phyloP scores from a whole-genome alignment of 371 early-diverging fungal species.

The Syncephalastrum monosporum region DNA sequence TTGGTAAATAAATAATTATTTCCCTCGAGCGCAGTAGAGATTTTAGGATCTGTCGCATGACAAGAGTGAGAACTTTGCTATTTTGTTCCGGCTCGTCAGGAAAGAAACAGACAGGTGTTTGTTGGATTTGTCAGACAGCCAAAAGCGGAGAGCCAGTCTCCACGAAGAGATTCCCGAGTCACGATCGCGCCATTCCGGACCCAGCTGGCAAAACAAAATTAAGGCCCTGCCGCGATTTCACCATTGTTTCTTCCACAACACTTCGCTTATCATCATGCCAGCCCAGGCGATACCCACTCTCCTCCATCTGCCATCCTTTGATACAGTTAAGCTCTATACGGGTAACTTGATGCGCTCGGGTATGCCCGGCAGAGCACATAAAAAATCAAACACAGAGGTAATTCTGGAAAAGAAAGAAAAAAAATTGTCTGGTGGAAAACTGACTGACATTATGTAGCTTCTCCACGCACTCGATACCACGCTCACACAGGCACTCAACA shows the following conservation, averaged over 20 bases:
- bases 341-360: conserved; percentile 58
- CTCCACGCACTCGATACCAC: conserved; percentile 54
- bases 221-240: too few species aligned
- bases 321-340: conserved; percentile 47
- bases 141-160: too few species aligned
- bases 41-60: too few species aligned
- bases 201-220: too few species aligned
- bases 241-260: conserved; percentile 1
- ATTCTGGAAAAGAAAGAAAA: neutral
- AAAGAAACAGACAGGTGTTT: too few species aligned
- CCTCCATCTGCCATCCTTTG: conserved; percentile 30
- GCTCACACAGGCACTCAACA: conserved; percentile 34
- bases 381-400: conserved; percentile 59
- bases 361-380: conserved; percentile 32
- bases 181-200: too few species aligned
- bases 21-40: too few species aligned
- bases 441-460: conserved; percentile 28
- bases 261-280: conserved; percentile 17
- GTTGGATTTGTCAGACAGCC: conserved; percentile 3
- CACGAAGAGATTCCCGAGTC: too few species aligned
- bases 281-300: conserved; percentile 21
- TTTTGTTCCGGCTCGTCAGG: too few species aligned
- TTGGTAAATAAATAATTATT: too few species aligned
- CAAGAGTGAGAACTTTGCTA: too few species aligned
- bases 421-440: neutral